phyloP scores from a whole-genome alignment of 805 yeast genomes.

The Candida adriatica region DNA sequence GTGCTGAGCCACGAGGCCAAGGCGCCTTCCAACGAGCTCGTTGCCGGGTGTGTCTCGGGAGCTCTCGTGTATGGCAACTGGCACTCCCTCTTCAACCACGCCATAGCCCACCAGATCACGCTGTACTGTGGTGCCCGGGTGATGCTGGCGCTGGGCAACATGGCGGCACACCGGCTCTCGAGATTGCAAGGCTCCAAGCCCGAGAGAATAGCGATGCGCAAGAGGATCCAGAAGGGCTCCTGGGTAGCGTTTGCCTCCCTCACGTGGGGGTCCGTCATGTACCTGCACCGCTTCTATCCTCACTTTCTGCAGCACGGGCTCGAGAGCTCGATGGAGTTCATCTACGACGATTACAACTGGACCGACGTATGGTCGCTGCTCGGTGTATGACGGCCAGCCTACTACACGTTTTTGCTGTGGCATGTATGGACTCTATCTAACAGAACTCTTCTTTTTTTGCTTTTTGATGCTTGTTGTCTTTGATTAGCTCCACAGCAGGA shows the following conservation, averaged over 20 bases:
- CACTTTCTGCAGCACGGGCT: constrained; percentile 56
- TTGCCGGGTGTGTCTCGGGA: constrained; percentile 35
- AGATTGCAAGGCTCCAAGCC: constrained; percentile 6
- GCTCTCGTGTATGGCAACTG: constrained; percentile 34
- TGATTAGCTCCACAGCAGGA: too few species aligned
- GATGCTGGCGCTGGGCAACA: constrained; percentile 45
- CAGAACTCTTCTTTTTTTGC: too few species aligned
- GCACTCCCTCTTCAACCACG: constrained; percentile 28
- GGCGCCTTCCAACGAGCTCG: constrained; percentile 16
- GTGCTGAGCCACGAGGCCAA: constrained; percentile 22
- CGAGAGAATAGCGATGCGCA: constrained; percentile 8
- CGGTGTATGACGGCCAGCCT: constrained; percentile 27
- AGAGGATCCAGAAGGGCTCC: constrained; percentile 25
- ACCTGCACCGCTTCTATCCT: constrained; percentile 57
- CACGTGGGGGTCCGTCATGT: constrained; percentile 72
- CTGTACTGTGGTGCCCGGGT: constrained; percentile 69
- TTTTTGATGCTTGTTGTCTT: too few species aligned
- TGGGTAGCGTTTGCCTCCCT: constrained; percentile 61
- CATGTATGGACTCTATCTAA: too few species aligned
- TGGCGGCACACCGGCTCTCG: constrained; percentile 19
- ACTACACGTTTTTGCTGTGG: too few species aligned
- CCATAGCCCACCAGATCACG: constrained; percentile 66
- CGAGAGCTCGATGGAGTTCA: constrained; percentile 63
- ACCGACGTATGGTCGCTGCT: constrained; percentile 37
- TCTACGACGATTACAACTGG: constrained; percentile 59